phyloP scores from a whole-genome alignment of 257 asterid species.

The Salvia miltiorrhiza region DNA sequence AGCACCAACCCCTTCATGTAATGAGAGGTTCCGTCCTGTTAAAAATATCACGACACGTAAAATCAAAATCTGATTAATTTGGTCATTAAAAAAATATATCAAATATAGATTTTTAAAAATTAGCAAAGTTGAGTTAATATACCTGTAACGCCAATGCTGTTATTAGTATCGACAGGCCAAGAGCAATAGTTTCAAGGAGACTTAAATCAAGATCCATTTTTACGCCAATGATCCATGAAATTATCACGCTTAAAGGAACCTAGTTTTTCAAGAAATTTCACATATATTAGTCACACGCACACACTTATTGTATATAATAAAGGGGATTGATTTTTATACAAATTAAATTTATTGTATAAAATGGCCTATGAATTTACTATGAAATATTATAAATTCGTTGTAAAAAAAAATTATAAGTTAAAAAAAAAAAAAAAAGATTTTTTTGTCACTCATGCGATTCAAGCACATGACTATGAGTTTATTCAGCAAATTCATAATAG shows the following conservation, averaged over 20 bases:
- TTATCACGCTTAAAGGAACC: slow-evolving; percentile 63
- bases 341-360: no score
- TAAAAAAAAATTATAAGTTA: no score
- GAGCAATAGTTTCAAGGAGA: slow-evolving; percentile 61
- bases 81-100: no score
- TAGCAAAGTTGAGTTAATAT: neutral
- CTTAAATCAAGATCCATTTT: slow-evolving; percentile 66
- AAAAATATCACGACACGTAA: neutral
- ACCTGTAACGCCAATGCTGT: slow-evolving; percentile 77
- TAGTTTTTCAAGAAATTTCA: slow-evolving; percentile 11
- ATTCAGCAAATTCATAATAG: no score
- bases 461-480: no score
- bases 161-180: slow-evolving; percentile 62
- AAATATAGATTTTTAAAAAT: neutral
- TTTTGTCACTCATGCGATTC: no score
- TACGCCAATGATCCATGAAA: slow-evolving; percentile 67
- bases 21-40: slow-evolving; percentile 89
- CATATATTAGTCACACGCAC: neutral
- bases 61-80: neutral
- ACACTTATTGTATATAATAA: no score
- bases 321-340: no score
- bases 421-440: no score
- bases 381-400: no score
- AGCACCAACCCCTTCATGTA: slow-evolving; percentile 87
- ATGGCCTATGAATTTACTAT: no score